phyloP scores from a whole-genome alignment of 164 flowering plant species.

The Paratinospora sagittata region DNA sequence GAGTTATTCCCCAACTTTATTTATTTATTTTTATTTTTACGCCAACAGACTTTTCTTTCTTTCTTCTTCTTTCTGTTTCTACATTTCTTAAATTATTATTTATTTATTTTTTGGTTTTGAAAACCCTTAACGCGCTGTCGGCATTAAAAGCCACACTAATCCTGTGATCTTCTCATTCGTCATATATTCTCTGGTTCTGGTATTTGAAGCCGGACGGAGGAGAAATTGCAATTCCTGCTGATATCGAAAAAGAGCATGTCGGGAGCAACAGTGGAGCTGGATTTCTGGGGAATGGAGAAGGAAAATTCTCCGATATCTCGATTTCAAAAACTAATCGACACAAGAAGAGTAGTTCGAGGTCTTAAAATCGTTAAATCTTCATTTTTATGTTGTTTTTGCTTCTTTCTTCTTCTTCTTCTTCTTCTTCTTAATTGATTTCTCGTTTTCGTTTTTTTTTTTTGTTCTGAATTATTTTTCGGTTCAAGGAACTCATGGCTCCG shows the following conservation, averaged over 20 bases:
- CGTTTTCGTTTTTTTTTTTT: background rate
- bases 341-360: slow-evolving; percentile 46
- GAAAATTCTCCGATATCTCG: slow-evolving; percentile 22
- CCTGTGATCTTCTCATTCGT: background rate
- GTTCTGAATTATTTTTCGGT: background rate
- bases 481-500: slow-evolving; percentile 44
- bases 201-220: background rate
- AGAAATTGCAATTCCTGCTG: background rate
- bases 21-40: no score
- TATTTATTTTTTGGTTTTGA: no score
- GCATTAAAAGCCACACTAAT: background rate
- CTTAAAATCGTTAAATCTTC: background rate
- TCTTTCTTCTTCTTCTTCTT: background rate
- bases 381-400: background rate
- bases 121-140: background rate
- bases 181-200: background rate
- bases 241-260: slow-evolving; percentile 7
- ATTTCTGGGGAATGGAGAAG: slow-evolving; percentile 49
- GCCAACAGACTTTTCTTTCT: no score
- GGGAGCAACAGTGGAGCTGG: slow-evolving; percentile 39
- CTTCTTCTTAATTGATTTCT: background rate
- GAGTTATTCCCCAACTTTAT: no score
- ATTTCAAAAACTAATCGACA: slow-evolving; percentile 29
- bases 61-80: no score
- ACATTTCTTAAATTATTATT: no score